Evolutionary conservation across 176 grass and related monocot genomes (phyloP).

Genomic region (Eragrostis nindensis): DNA sequence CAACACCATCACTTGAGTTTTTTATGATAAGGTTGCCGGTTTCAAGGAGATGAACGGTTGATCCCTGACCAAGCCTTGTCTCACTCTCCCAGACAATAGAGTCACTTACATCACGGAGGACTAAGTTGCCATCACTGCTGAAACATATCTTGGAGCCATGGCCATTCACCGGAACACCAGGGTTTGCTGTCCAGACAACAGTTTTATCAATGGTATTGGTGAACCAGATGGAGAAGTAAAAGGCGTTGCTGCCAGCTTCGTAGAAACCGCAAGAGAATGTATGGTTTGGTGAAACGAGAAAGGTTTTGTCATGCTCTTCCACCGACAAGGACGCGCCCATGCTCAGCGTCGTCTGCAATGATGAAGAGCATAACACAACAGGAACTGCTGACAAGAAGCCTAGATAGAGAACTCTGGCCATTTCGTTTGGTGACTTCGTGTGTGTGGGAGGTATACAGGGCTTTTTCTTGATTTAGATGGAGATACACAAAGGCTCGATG

Average conservation of each 20-base stretch:
- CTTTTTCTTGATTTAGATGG: too few species aligned
- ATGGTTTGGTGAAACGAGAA: conserved; percentile 24
- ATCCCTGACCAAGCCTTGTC: not conserved
- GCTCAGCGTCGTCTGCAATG: not conserved
- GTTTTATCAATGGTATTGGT: conserved; percentile 35
- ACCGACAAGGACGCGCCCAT: not conserved
- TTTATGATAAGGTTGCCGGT: conserved; percentile 27
- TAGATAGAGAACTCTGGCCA: not conserved
- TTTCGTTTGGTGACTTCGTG: too few species aligned
- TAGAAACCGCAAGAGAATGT: conserved; percentile 51
- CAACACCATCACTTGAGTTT: not conserved
- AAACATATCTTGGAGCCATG: conserved; percentile 44
- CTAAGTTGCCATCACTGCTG: conserved; percentile 29
- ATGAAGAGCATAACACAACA: not conserved
- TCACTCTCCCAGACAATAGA: conserved; percentile 44
- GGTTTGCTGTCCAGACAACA: conserved; percentile 53
- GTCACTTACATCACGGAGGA: conserved; percentile 43
- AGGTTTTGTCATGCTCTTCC: not conserved
- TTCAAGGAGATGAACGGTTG: conserved; percentile 39
- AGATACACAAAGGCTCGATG: too few species aligned
- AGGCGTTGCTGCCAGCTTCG: conserved; percentile 34
- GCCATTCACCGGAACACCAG: conserved; percentile 42
- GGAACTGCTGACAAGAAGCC: not conserved
- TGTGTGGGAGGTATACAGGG: too few species aligned
- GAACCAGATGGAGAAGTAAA: conserved; percentile 60